Conservation (phyloP, 2,329 filamentous ascomycete species). For the Stachybotrys chartarum region DNA sequence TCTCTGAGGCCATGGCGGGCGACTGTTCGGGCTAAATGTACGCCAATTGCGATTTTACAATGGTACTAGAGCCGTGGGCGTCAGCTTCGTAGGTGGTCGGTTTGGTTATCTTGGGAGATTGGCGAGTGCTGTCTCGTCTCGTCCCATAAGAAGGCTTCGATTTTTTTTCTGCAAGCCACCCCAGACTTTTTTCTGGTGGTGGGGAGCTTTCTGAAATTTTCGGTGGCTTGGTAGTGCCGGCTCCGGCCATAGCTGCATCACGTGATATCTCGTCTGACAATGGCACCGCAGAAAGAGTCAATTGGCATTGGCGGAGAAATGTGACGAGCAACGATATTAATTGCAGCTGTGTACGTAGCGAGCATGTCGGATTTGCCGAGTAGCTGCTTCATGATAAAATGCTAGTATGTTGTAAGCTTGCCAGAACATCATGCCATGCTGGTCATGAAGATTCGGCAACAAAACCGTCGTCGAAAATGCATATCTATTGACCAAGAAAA, state of each 20-base stretch:
- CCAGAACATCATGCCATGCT: too few relatives aligned
- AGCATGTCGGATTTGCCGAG: too few relatives aligned
- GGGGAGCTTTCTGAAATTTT: conserved; percentile 15
- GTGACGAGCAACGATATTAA: too few relatives aligned
- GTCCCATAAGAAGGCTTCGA: not conserved
- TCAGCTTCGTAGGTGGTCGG: not conserved
- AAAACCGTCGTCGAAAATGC: too few relatives aligned
- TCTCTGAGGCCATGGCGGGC: conserved; percentile 37
- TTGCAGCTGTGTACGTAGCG: too few relatives aligned
- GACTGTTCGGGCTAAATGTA: not conserved
- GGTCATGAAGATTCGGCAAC: too few relatives aligned
- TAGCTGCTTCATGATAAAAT: too few relatives aligned
- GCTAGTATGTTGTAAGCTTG: too few relatives aligned
- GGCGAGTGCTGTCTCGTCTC: not conserved
- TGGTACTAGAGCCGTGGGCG: not conserved
- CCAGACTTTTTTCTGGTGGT: conserved; percentile 21
- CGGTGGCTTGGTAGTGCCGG: conserved; percentile 23
- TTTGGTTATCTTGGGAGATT: not conserved
- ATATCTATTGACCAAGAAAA: not conserved
- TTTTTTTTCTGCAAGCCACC: conserved; percentile 15
- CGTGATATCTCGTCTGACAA: not conserved
- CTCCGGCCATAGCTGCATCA: conserved; percentile 9
- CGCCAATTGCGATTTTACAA: not conserved
- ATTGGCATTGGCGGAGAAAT: too few relatives aligned
- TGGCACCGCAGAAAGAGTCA: not conserved